A percentile compares a stretch with the other conserved stretches of the same genome.
phyloP scores from a whole-genome alignment of 306 rosid genomes.

The Malus sylvestris region DNA sequence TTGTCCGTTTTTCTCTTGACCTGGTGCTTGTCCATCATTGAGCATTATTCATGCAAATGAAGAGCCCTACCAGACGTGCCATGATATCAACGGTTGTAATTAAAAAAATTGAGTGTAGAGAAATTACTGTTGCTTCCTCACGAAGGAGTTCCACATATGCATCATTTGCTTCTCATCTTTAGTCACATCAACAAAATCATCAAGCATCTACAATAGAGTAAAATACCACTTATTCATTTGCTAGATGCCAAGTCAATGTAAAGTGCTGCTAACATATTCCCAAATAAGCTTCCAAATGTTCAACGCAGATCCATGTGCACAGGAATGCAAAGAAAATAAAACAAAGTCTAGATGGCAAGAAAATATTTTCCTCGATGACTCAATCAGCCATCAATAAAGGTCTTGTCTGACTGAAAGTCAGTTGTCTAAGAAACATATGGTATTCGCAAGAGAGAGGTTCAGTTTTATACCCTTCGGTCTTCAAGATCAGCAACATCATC shows the following conservation, averaged over 20 bases:
- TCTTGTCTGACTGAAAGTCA: neutral
- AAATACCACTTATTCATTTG: neutral
- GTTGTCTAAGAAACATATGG: constrained; percentile 7
- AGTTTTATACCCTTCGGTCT: constrained; percentile 52
- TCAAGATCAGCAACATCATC: constrained; percentile 63
- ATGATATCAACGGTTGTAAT: neutral
- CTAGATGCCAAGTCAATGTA: neutral
- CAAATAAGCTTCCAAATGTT: neutral
- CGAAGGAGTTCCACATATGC: constrained; percentile 74
- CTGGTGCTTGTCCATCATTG: neutral
- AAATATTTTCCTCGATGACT: constrained; percentile 5
- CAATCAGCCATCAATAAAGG: neutral
- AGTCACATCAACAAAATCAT: constrained; percentile 50
- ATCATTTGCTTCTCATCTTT: constrained; percentile 55
- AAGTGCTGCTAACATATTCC: neutral
- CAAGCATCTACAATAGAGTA: constrained; percentile 52
- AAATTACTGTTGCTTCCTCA: constrained; percentile 60
- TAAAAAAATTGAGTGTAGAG: neutral
- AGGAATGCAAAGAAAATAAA: neutral
- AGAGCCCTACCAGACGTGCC: neutral
- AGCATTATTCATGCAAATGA: neutral
- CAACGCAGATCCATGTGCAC: neutral
- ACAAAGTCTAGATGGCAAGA: neutral
- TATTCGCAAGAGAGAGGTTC: neutral
- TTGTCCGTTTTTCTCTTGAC: neutral